These are phyloP conservation scores for Aspergillus intermedius DNA, from an alignment of 2,329 filamentous ascomycete genomes.

Conservation along the genomic window DNA sequence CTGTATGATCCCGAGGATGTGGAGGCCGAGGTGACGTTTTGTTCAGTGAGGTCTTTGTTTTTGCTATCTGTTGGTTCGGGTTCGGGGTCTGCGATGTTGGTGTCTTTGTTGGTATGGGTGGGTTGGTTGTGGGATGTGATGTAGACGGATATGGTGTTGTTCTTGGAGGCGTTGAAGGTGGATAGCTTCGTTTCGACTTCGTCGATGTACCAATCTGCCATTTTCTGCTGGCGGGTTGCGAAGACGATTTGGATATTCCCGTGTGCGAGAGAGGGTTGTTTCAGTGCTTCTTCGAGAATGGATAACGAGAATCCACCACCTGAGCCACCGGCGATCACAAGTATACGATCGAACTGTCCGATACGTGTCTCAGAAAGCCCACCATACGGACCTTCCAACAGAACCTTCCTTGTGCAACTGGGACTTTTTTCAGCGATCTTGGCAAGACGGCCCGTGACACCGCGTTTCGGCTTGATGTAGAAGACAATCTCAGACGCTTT, in stretches of 20 bases:
- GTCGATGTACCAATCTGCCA: slow-evolving; percentile 9
- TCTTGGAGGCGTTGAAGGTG: slow-evolving; percentile 1
- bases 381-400: slow-evolving; percentile 56
- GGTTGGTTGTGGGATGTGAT: slow-evolving; percentile 5
- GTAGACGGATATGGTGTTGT: slow-evolving; percentile 12
- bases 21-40: neutral
- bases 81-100: neutral
- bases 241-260: slow-evolving; percentile 9
- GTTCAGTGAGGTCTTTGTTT: neutral
- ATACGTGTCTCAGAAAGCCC: slow-evolving; percentile 37
- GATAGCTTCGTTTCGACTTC: slow-evolving; percentile 3
- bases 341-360: slow-evolving; percentile 34
- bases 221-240: slow-evolving; percentile 4
- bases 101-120: neutral
- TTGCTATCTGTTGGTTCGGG: neutral
- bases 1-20: neutral
- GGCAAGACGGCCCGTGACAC: slow-evolving; percentile 46
- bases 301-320: slow-evolving; percentile 50
- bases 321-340: slow-evolving; percentile 52
- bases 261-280: neutral
- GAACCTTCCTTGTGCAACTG: slow-evolving; percentile 35
- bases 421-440: slow-evolving; percentile 34
- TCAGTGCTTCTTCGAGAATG: slow-evolving; percentile 39
- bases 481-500: slow-evolving; percentile 43
- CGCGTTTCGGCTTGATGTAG: slow-evolving; percentile 46